A percentile compares a stretch with the other conserved stretches of the same genome.
Conservation (phyloP, 202 grass and related monocot species). For the Cymbopogon flexuosus region DNA sequence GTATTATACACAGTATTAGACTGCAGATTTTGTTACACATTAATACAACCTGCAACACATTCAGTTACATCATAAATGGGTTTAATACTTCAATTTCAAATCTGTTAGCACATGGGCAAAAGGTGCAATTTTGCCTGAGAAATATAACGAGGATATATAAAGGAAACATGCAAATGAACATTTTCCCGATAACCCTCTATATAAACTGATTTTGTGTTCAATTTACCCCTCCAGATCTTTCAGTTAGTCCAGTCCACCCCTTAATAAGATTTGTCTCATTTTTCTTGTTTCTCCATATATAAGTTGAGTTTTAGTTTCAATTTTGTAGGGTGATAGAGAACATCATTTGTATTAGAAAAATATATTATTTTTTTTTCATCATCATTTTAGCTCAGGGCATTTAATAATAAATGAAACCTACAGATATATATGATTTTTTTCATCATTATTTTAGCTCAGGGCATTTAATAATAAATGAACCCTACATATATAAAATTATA, state of each 20-base stretch:
- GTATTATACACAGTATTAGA: not conserved
- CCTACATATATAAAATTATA: not conserved
- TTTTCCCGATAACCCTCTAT: not conserved
- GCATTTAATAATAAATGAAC: not conserved
- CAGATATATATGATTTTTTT: not conserved
- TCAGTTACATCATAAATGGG: not conserved
- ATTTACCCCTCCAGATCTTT: not conserved
- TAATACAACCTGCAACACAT: not conserved
- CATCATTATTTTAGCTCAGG: not conserved
- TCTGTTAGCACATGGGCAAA: constrained; percentile 12
- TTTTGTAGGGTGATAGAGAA: not conserved
- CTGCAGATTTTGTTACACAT: not conserved
- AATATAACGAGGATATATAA: constrained; percentile 5
- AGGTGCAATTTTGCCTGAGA: constrained; percentile 5
- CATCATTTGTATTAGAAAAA: not conserved
- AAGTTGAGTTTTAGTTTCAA: not conserved
- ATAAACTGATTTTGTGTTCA: not conserved
- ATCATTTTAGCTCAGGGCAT: not conserved
- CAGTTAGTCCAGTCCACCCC: not conserved
- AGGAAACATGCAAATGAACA: not conserved
- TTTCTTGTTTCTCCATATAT: not conserved
- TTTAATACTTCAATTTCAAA: not conserved
- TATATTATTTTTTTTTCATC: not conserved
- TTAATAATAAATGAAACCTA: not conserved
- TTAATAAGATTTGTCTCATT: not conserved